Base-by-base conservation (phyloP, 129 eudicot genomes). In the Logfia minima region DNA sequence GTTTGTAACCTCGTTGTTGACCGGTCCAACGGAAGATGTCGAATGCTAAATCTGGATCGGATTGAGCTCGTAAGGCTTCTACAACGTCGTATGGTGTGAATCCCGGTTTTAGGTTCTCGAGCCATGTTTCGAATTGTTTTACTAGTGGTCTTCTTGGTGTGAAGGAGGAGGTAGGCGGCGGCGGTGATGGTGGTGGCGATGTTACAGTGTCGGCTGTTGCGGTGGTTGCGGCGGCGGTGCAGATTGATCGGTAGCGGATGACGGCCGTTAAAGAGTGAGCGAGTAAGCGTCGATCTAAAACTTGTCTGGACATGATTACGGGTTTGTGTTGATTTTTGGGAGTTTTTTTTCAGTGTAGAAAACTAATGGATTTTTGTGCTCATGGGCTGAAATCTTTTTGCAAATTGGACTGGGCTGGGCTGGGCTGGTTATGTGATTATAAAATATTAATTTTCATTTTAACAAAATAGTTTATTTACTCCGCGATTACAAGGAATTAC, bases 1-100 rank as follows among this genome's bases (percentile, higher is more conserved):
- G 98, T 66, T 83, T 89, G 92, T 86, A 91, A 60, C 78, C 58
- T 22, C 97, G 96, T 58, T 86, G 93, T 66, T 89, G 96, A 29
- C 93, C 88, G 26, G 98, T 89, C 96, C 96, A 94, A 0, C 93
- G 97, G 87, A 94, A 94, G 59, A 94, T 89, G 81, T 91, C 96
- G 67, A 83, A 88, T 14, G 97, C 93, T 37, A 94, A 83, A 71
- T 94, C 98, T 11, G 93, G 89, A 82, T 94, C 96, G 69, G 96
- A 65, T 80, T 89, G 93, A 75, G 97, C 69, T 0, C 74, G 79
- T 29, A 94, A 80, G 84, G 98, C 92, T 75, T 77, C 71, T 61
- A 55, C 77, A 35, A 92, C 91, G 81, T 92, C 93, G 67, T 82
- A 55, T 3, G 83, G 79, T 58, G 93, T 45, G 53, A 45, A 45